These are phyloP conservation scores for Oleoguttula mirabilis DNA, from an alignment of 495 filamentous ascomycete genomes.

Conservation along the genomic window DNA sequence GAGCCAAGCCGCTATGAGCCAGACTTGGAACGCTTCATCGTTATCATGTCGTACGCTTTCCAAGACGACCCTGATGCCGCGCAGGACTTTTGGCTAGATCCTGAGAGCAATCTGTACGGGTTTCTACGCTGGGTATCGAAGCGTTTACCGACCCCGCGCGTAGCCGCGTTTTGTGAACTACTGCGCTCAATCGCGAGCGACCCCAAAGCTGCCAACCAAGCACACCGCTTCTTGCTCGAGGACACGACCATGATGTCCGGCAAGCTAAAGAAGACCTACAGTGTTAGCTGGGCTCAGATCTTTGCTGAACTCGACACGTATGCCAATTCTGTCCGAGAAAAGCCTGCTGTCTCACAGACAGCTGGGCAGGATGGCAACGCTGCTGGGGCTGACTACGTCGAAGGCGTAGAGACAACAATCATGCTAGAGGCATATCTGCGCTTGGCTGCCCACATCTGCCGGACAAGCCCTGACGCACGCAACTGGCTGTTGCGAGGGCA, in stretches of 20 bases:
- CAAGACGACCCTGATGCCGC: slow-evolving; percentile 70
- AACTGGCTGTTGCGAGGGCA: slow-evolving; percentile 55
- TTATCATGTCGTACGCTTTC: slow-evolving; percentile 86
- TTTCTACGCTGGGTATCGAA: slow-evolving; percentile 93
- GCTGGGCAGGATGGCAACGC: neutral
- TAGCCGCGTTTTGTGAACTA: slow-evolving; percentile 93
- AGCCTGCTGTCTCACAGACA: slow-evolving; percentile 2
- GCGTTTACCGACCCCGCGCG: slow-evolving; percentile 80
- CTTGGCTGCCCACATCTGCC: slow-evolving; percentile 65
- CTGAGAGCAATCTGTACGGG: slow-evolving; percentile 78
- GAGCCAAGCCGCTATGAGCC: slow-evolving; percentile 53
- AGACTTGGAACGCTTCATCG: slow-evolving; percentile 80
- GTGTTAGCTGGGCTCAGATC: slow-evolving; percentile 84
- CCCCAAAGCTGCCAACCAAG: slow-evolving; percentile 62
- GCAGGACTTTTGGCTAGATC: slow-evolving; percentile 76
- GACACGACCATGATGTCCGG: slow-evolving; percentile 61
- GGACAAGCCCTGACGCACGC: slow-evolving; percentile 54
- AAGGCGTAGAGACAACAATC: slow-evolving; percentile 71
- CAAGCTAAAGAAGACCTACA: slow-evolving; percentile 64
- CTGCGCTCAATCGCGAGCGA: slow-evolving; percentile 72
- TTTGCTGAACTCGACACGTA: slow-evolving; percentile 77
- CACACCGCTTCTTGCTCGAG: slow-evolving; percentile 80
- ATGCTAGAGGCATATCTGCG: slow-evolving; percentile 91
- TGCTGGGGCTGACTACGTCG: slow-evolving; percentile 52
- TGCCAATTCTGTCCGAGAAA: slow-evolving; percentile 29